Base-by-base conservation (phyloP, 768 basidiomycete species). In the Xanthoconium purpureum region DNA sequence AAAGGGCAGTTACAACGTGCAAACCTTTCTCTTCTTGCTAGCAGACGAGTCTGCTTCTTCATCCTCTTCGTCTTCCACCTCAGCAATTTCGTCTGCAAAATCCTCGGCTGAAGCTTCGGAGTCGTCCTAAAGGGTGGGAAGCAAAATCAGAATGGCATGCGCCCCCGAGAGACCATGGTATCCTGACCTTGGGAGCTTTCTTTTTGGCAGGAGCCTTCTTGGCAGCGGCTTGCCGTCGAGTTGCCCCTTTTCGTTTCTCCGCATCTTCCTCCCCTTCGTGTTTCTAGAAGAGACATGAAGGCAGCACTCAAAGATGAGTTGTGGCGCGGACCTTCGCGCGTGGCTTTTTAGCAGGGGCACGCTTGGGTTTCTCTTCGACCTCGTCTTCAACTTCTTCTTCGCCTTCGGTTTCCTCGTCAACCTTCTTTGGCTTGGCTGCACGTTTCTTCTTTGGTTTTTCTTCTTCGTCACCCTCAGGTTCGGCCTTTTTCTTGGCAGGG, bases 21-120 rank as follows among this genome's bases (percentile, higher is more conserved):
- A 20, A 63, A 84, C 88, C 84, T 89, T 88, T 73, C 87, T 84
- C 74, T 91, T 91, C 77, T 84, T 88, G 64, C 66, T 67, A 11
- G 54, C 54, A 18, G 68, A 70, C 61, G 68, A 68, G 10, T 74
- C 75, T 8, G 50, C 57, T 8, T 71, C 72, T 2, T 76, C 75
- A 12, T 82, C 80, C 14, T 78, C 80, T 1, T 78, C 79, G 6
- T 79, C 81, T 12, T 77, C 79, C n/a, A 77, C 71, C 2, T 71
- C 78, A 56, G 66, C 77, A 65, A 76, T 66, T 42, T 74, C 79
- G 6, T 74, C 78, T 11, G 62, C 72, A 48, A 79, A 79, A 61
- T 83, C 79, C 49, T 81, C 80, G 11, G 71, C 81, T 7, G 74
- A 75, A 51, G 69, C 75, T 28, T 77, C 77, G 14, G 69, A 74